Evolutionary conservation across 495 filamentous ascomycete species (phyloP).

Genomic region (Trichocladium uniseriatum): DNA sequence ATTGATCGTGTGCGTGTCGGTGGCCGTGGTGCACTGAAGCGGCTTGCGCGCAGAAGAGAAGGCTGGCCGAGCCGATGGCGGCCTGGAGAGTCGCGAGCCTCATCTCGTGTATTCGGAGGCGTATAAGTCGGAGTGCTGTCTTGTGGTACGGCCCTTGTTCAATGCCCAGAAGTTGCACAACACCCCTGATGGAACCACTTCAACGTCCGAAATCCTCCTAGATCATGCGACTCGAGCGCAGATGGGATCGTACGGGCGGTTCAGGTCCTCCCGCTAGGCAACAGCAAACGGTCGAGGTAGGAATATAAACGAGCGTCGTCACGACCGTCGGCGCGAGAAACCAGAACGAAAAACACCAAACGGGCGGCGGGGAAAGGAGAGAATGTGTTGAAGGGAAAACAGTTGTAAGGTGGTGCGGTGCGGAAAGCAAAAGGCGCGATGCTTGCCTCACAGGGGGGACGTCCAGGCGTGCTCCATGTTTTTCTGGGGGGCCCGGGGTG

Average conservation of each 20-base stretch:
- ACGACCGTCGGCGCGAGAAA: too few relatives aligned
- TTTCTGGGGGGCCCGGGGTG: slow-evolving; percentile 8
- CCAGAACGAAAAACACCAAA: background rate
- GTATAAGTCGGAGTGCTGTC: too few relatives aligned
- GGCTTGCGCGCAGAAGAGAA: slow-evolving; percentile 32
- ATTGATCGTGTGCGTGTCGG: slow-evolving; percentile 19
- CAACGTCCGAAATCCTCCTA: background rate
- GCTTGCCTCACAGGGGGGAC: background rate
- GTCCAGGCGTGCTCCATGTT: slow-evolving; percentile 3
- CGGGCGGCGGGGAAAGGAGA: slow-evolving; percentile 7
- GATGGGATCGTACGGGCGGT: background rate
- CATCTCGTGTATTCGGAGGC: slow-evolving; percentile 33
- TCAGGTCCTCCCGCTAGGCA: too few relatives aligned
- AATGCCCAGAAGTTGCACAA: too few relatives aligned
- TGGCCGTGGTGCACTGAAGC: slow-evolving; percentile 24
- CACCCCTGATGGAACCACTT: background rate
- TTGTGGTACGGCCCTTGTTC: too few relatives aligned
- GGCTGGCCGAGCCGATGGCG: slow-evolving; percentile 39
- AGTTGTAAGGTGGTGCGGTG: background rate
- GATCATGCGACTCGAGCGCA: background rate
- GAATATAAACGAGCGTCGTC: too few relatives aligned
- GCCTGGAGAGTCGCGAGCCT: slow-evolving; percentile 41
- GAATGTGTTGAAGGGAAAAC: slow-evolving; percentile 1
- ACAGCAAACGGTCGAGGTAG: too few relatives aligned
- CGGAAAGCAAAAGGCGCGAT: background rate